These are phyloP conservation scores for Candida cerambycidarum DNA, from an alignment of 805 yeast species.

Conservation along the genomic window DNA sequence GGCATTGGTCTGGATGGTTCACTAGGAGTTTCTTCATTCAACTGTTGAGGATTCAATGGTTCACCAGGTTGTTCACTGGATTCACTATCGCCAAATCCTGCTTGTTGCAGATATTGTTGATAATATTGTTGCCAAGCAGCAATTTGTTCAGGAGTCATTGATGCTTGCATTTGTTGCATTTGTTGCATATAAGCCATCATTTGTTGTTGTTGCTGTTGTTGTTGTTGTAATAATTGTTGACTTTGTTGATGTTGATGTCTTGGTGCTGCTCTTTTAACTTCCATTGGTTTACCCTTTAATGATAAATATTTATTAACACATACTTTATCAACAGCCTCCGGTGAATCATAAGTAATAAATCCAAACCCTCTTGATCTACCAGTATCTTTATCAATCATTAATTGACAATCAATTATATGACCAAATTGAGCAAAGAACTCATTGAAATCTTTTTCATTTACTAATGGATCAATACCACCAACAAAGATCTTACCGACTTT, in stretches of 20 bases:
- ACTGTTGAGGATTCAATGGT: conserved; percentile 47
- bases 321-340: conserved; percentile 89
- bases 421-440: conserved; percentile 86
- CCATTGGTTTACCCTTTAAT: conserved; percentile 83
- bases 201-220: conserved; percentile 25
- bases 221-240: conserved; percentile 32
- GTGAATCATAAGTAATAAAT: conserved; percentile 91
- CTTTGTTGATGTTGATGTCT: conserved; percentile 61
- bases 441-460: conserved; percentile 86
- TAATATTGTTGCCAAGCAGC: conserved; percentile 66
- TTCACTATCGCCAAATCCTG: conserved; percentile 22
- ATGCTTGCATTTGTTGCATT: conserved; percentile 41
- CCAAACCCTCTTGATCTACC: conserved; percentile 98
- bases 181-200: conserved; percentile 18
- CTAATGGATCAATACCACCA: conserved; percentile 94
- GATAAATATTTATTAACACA: conserved; percentile 78
- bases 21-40: conserved; percentile 27
- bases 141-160: conserved; percentile 64
- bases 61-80: conserved; percentile 33
- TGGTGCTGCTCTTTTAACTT: conserved; percentile 82
- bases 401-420: conserved; percentile 88
- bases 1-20: conserved; percentile 20
- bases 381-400: conserved; percentile 96
- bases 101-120: conserved; percentile 56
- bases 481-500: conserved; percentile 95